Base-by-base conservation (phyloP, 805 yeast species). In the Spathaspora sp. region DNA sequence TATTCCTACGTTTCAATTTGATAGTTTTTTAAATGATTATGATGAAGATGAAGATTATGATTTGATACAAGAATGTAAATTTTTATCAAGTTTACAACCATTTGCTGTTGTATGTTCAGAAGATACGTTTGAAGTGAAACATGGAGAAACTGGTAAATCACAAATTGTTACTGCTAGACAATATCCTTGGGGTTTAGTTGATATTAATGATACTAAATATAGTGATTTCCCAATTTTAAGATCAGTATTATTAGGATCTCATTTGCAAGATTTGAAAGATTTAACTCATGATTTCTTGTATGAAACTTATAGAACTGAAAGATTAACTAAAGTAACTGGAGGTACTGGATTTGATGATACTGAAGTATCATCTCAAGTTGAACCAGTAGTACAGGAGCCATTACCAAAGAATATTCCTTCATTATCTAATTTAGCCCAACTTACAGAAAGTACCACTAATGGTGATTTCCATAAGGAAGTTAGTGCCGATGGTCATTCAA, bases 11-110 rank as follows among this genome's bases (percentile, higher is more conserved):
- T 93, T 85, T 71, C 84, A 86, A 65, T 93, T 93, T 65, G 86
- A 82, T 57, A 68, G 58, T 57, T 68, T 63, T 54, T 57, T 72
- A 54, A 63, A 66, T 55, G 78, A 73, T 43, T 80, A 76, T 57
- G 92, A 86, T 60, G 86, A 84, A 50, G 86, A 84, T 17, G 91
- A 85, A 56, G 92, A 86, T 63, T 88, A 84, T 62, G 93, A 87
- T 49, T 77, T 84, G 47, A 79, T 85, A 50, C 85, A 85, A 63
- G 94, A 88, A 66, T 83, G 83, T 59, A 80, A 78, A 63, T 79
- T 68, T 52, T 69, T 88, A 56, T 76, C 87, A 14, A 70, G 72
- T 39, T 65, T 87, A 56, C 93, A 87, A 67, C 96, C 96, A 2
- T 88, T 88, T 71, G 86, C 96, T 1, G 73, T 87, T 9, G 75